phyloP scores from a whole-genome alignment of 768 basidiomycete species.

The Lactifluus volemus region DNA sequence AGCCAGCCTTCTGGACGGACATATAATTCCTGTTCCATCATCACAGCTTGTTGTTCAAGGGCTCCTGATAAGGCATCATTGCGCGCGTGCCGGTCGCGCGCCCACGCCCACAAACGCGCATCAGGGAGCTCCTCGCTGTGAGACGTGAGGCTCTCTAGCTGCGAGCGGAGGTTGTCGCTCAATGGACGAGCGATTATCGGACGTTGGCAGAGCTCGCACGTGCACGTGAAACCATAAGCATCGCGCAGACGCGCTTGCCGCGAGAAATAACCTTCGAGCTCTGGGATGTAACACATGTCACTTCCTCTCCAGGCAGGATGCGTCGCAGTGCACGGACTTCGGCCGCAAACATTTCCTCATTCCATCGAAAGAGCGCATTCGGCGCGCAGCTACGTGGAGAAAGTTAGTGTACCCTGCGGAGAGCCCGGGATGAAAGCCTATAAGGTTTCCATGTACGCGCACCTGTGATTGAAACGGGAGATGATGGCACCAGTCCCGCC shows the following conservation, averaged over 20 bases:
- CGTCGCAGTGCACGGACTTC: constrained; percentile 25
- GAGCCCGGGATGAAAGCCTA: background rate
- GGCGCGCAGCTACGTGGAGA: constrained; percentile 17
- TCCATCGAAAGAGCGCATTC: constrained; percentile 20
- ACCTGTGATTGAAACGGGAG: constrained; percentile 23
- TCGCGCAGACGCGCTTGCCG: constrained; percentile 24
- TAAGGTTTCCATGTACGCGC: background rate
- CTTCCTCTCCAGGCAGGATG: constrained; percentile 29
- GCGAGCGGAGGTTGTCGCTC: constrained; percentile 13
- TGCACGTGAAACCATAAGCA: constrained; percentile 29
- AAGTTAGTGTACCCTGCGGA: background rate
- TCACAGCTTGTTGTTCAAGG: background rate
- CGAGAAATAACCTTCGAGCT: constrained; percentile 10
- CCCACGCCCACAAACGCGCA: background rate
- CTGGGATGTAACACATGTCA: constrained; percentile 26
- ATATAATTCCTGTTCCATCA: constrained; percentile 2
- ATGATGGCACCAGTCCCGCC: constrained; percentile 19
- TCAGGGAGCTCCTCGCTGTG: constrained; percentile 3
- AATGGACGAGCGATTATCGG: constrained; percentile 8
- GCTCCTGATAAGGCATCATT: background rate
- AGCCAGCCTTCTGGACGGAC: constrained; percentile 4
- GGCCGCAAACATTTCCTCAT: constrained; percentile 25
- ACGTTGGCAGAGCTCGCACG: constrained; percentile 29
- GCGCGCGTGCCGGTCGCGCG: background rate
- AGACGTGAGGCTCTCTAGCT: constrained; percentile 3